These are phyloP conservation scores for Trametes versicolor DNA, from an alignment of 1,284 basidiomycete genomes.

Conservation along the genomic window DNA sequence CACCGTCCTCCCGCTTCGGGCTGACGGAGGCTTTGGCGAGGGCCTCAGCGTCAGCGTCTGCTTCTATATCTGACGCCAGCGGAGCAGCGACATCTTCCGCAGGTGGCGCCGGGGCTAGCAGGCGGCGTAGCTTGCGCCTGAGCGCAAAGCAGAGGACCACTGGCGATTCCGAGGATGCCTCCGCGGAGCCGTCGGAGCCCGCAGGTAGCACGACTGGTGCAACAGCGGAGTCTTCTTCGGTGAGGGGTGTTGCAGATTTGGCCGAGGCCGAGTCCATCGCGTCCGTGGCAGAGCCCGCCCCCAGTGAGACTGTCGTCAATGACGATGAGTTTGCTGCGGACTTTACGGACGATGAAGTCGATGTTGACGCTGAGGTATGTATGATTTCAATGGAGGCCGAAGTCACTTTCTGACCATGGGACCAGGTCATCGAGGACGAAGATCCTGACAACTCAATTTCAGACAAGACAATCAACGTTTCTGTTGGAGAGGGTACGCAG, in stretches of 20 bases:
- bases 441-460: conserved; percentile 73
- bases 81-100: conserved; percentile 48
- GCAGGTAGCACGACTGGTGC: conserved; percentile 32
- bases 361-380: conserved; percentile 65
- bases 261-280: conserved; percentile 40
- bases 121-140: conserved; percentile 85
- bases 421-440: conserved; percentile 75
- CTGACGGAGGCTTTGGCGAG: conserved; percentile 43
- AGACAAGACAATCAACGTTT: conserved; percentile 89
- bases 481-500: conserved; percentile 78
- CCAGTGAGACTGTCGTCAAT: conserved; percentile 63
- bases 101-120: conserved; percentile 50
- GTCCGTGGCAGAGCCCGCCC: conserved; percentile 48
- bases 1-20: conserved; percentile 46
- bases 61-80: conserved; percentile 44
- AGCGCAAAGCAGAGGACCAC: conserved; percentile 70
- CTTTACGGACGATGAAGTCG: conserved; percentile 83
- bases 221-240: conserved; percentile 37
- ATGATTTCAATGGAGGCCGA: conserved; percentile 7
- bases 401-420: neutral
- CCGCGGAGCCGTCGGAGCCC: conserved; percentile 38
- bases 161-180: conserved; percentile 34
- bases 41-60: conserved; percentile 43
- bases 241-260: conserved; percentile 40
- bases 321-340: conserved; percentile 75